Conservation (phyloP, 1,284 basidiomycete genomes). For the Ustilago vetiveriae region DNA sequence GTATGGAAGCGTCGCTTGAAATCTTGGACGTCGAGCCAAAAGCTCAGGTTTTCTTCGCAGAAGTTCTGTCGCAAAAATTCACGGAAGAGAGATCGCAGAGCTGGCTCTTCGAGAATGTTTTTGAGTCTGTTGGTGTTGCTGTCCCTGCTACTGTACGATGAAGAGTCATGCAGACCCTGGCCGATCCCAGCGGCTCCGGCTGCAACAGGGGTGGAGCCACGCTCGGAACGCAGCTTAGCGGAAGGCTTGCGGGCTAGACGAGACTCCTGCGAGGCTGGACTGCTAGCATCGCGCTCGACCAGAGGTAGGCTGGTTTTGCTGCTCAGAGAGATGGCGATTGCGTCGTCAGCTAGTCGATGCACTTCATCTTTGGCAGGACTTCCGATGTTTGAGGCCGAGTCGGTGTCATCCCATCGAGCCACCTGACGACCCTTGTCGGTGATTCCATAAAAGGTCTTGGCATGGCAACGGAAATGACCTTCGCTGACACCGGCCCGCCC, state of each 20-base stretch:
- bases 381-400: slow-evolving; percentile 13
- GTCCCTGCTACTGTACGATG: slow-evolving; percentile 69
- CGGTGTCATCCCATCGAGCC: slow-evolving; percentile 74
- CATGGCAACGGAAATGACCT: slow-evolving; percentile 88
- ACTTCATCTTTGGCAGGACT: slow-evolving; percentile 25
- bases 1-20: slow-evolving; percentile 96
- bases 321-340: neutral
- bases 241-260: slow-evolving; percentile 81
- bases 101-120: slow-evolving; percentile 92
- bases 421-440: slow-evolving; percentile 87
- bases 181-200: slow-evolving; percentile 17
- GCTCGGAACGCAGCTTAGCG: slow-evolving; percentile 73
- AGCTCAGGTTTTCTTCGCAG: slow-evolving; percentile 96
- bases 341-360: slow-evolving; percentile 13
- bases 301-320: slow-evolving; percentile 4
- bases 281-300: slow-evolving; percentile 17
- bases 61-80: slow-evolving; percentile 94
- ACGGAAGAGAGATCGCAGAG: slow-evolving; percentile 86
- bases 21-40: slow-evolving; percentile 96
- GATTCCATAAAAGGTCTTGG: slow-evolving; percentile 91
- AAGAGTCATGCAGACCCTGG: slow-evolving; percentile 44
- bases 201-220: slow-evolving; percentile 4
- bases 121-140: slow-evolving; percentile 90
- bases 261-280: slow-evolving; percentile 68
- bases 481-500: slow-evolving; percentile 45